Evolutionary conservation across 495 filamentous ascomycete species (phyloP).

Genomic region (Chaetomium tenue): DNA sequence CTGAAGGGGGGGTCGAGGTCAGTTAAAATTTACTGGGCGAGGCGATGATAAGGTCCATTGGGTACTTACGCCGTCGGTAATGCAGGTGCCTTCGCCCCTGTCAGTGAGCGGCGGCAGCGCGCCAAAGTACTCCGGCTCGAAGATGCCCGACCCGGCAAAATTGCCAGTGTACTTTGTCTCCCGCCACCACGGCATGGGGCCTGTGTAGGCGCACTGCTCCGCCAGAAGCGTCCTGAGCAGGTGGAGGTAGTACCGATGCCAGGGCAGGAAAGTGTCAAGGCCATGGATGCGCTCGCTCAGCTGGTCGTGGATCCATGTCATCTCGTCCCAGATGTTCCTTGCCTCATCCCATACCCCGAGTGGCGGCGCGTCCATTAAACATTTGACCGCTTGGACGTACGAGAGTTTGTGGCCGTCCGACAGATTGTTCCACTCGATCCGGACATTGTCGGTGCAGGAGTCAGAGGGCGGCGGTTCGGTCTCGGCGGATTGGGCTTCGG

Average conservation of each 20-base stretch:
- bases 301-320: not conserved
- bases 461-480: not conserved
- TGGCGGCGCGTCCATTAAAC: not conserved
- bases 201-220: not conserved
- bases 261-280: slow-evolving; percentile 1
- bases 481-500: not conserved
- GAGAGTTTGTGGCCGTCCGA: not conserved
- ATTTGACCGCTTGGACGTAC: not conserved
- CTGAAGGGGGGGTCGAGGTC: not conserved
- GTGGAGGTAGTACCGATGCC: slow-evolving; percentile 5
- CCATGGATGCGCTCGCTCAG: not conserved
- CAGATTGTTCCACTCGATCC: slow-evolving; percentile 4
- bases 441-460: not conserved
- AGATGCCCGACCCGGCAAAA: not conserved
- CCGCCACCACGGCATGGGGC: slow-evolving; percentile 5
- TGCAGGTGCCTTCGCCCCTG: slow-evolving; percentile 1
- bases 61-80: slow-evolving; percentile 3
- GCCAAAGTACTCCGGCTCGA: not conserved
- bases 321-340: slow-evolving; percentile 3
- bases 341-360: not conserved
- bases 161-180: not conserved
- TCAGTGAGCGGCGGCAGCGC: not conserved
- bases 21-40: too few relatives aligned
- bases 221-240: not conserved
- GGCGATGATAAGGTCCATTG: too few relatives aligned